Base-by-base conservation (phyloP, 139 green algal genomes). In the Tetradesmus obliquus region DNA sequence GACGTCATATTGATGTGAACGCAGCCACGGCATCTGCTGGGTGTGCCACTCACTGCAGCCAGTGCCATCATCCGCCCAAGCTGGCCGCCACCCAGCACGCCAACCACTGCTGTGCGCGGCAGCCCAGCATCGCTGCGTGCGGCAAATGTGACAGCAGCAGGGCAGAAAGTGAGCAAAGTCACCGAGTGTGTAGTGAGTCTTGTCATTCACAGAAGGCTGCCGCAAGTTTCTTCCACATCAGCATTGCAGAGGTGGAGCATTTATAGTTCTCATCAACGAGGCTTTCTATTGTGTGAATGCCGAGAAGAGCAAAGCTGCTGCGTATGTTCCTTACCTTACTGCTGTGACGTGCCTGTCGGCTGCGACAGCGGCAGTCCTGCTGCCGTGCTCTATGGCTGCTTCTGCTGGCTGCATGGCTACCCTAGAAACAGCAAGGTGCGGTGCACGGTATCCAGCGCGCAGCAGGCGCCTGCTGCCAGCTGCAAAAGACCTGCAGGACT, bases 11-110 rank as follows among this genome's bases (percentile, higher is more conserved):
- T 66, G 57, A 66, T 66, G 57, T 66, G 57, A 66, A 71, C 8
- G 19, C 7, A 71, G 8, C 57, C 57, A 66, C 57, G 7, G 57
- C 57, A 13, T 7, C 57, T 66, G 57, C 57, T 55, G 83, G 32
- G n/a, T 7, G 15, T 24, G 66, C 17, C 66, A 51, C 95, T 91
- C 92, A 98, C 97, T 90, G 97, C 98, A 79, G 97, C 98, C 80
- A 98, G 93, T 1, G 96, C 98, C 87, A 99, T 95, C 98, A 99
- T 99, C 53, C 98, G 97, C 24, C 98, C 98, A 45, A 99, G 96
- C 94, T 99, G 98, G 0, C 98, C 98, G 45, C 98, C 98, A 32
- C 98, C 98, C 12, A 99, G 95, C 55, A 99, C 96, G 9, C 98
- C 98, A 32, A 99, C 93, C 0, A 97, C 93, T 15, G 94, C 93